These are phyloP conservation scores for Conticribra weissflogii DNA, from an alignment of 108 stramenopile genomes.

Conservation along the genomic window DNA sequence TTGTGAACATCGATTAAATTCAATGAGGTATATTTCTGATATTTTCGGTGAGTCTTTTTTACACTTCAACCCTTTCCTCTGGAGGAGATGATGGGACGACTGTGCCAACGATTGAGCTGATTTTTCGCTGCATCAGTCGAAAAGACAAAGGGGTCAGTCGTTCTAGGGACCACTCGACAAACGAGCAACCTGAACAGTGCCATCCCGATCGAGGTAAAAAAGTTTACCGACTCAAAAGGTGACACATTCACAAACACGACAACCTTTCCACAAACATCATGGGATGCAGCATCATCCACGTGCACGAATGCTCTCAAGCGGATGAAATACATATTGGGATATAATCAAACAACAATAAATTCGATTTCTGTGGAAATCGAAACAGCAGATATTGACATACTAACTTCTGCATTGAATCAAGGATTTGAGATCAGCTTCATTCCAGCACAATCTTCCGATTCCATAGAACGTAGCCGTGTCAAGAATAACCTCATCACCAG, in stretches of 20 bases:
- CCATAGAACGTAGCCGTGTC: conserved; percentile 17
- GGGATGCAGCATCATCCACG: conserved; percentile 22
- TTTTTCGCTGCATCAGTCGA: conserved; percentile 13
- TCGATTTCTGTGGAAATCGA: conserved; percentile 28
- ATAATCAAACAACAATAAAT: conserved; percentile 35
- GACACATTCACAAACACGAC: not conserved
- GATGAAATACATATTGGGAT: conserved; percentile 32
- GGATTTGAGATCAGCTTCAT: conserved; percentile 39
- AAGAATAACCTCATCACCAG: conserved; percentile 45
- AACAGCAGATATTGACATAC: conserved; percentile 19
- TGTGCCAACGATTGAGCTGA: not conserved
- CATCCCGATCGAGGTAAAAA: conserved; percentile 8
- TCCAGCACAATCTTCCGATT: conserved; percentile 8
- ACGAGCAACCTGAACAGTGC: not conserved
- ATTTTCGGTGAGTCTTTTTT: conserved; percentile 13
- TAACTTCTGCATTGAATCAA: conserved; percentile 27
- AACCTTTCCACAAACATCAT: conserved; percentile 12
- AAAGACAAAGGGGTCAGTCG: conserved; percentile 26
- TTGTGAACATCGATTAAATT: conserved; percentile 25
- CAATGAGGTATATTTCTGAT: conserved; percentile 13
- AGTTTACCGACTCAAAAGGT: conserved; percentile 9
- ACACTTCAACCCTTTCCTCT: too few relatives aligned
- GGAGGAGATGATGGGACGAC: too few relatives aligned
- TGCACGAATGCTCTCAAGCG: conserved; percentile 44
- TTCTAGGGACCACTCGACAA: conserved; percentile 3